Evolutionary conservation across 2,329 filamentous ascomycete genomes (phyloP).

Genomic region (Hyphodiscus sp.): DNA sequence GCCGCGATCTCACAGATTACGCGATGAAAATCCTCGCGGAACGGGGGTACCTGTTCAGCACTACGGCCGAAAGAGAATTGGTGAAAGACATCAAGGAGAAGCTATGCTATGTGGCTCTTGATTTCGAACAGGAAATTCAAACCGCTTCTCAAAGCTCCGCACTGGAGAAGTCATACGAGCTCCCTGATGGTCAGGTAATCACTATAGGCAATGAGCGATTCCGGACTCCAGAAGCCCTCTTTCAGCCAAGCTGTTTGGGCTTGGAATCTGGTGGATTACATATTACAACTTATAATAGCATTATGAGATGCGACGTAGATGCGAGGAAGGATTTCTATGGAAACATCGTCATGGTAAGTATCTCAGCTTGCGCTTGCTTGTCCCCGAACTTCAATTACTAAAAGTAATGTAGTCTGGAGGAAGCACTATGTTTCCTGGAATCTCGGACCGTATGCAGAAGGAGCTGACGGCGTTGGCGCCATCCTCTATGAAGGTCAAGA

Average conservation of each 20-base stretch:
- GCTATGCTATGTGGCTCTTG: constrained; percentile 99
- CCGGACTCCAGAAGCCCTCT: constrained; percentile 98
- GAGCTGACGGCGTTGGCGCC: constrained; percentile 99
- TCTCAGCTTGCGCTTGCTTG: constrained; percentile 4
- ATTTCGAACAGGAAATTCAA: constrained; percentile 99
- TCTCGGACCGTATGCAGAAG: constrained; percentile 99
- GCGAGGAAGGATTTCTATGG: constrained; percentile 99
- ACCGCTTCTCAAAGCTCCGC: constrained; percentile 97
- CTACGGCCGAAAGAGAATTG: constrained; percentile 99
- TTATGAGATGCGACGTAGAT: constrained; percentile 99
- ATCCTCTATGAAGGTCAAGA: constrained; percentile 99
- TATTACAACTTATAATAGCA: constrained; percentile 99
- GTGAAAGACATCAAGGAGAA: constrained; percentile 99
- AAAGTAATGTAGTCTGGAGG: constrained; percentile 73
- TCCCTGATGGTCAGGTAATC: constrained; percentile 98
- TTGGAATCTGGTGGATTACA: constrained; percentile 98
- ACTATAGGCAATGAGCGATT: constrained; percentile 99
- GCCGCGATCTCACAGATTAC: constrained; percentile 99
- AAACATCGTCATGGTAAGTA: constrained; percentile 99
- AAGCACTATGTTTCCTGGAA: constrained; percentile 99
- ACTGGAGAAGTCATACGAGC: constrained; percentile 99
- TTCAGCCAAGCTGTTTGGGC: constrained; percentile 98
- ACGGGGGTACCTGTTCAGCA: constrained; percentile 99
- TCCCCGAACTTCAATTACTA: constrained; percentile 14
- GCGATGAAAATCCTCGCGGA: constrained; percentile 99